phyloP scores from a whole-genome alignment of 495 filamentous ascomycete genomes.

The Darksidea phi region DNA sequence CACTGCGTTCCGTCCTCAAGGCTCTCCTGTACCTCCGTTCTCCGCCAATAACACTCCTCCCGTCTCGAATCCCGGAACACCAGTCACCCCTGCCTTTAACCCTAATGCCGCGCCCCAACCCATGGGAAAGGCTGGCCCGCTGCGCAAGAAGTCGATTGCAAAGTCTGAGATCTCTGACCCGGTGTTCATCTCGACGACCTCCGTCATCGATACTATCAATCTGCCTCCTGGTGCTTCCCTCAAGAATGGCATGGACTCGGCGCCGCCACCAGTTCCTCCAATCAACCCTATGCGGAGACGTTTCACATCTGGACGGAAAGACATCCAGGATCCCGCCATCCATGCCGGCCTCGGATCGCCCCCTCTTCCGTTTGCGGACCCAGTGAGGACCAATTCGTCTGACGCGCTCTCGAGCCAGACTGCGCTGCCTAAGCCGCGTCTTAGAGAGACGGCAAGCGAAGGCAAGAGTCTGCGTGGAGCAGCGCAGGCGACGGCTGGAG shows the following conservation, averaged over 20 bases:
- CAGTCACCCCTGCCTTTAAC: slow-evolving; percentile 31
- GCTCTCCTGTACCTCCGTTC: slow-evolving; percentile 50
- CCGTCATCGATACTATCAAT: slow-evolving; percentile 56
- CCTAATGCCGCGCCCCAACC: slow-evolving; percentile 28
- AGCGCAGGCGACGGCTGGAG: slow-evolving; percentile 17
- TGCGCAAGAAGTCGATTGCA: slow-evolving; percentile 63
- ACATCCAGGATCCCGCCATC: slow-evolving; percentile 13
- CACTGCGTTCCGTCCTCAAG: slow-evolving; percentile 21
- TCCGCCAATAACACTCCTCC: slow-evolving; percentile 59
- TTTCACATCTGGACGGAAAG: slow-evolving; percentile 35
- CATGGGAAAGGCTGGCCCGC: slow-evolving; percentile 41
- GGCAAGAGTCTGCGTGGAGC: slow-evolving; percentile 29
- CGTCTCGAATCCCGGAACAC: slow-evolving; percentile 46
- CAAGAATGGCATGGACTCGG: slow-evolving; percentile 42
- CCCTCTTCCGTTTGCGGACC: slow-evolving; percentile 21
- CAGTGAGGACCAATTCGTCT: slow-evolving; percentile 28
- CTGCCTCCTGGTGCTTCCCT: slow-evolving; percentile 45
- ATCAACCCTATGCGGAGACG: slow-evolving; percentile 43
- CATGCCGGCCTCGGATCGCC: slow-evolving; percentile 15
- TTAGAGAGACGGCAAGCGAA: slow-evolving; percentile 36
- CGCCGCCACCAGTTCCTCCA: slow-evolving; percentile 41
- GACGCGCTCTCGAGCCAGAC: slow-evolving; percentile 28
- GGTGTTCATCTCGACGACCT: slow-evolving; percentile 73
- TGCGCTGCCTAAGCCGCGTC: slow-evolving; percentile 7
- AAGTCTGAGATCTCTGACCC: slow-evolving; percentile 83